Evolutionary conservation across 2,329 filamentous ascomycete genomes (phyloP), one percentile per base, ranked within the genome.

Genomic region (Ascochyta lentis): DNA sequence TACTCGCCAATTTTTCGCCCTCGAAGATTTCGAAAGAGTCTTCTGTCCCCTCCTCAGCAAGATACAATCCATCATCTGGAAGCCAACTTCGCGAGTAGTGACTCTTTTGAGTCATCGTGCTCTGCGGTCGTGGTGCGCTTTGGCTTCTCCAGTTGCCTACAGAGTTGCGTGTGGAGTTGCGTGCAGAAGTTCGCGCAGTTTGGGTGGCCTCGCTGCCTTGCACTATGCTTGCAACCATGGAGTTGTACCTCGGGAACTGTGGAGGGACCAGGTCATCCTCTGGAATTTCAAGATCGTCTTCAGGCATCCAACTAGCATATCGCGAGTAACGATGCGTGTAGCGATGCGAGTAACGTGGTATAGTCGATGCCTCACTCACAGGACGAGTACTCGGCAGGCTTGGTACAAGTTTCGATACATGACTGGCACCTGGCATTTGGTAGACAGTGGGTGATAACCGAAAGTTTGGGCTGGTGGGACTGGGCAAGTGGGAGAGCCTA

Each of bases 61-160:
- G 52, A 39, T 66, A 68, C 26, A 69, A 23, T 6, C 63, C 66
- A 22, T 66, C 65, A 1, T 65, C 61, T n/a, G 66, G 66, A 22
- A 69, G 38, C 66, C 66, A 67, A 34, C 65, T 67, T 31, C 60
- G 46, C 3, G 66, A 66, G 19, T 58, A 52, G 33, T 55, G 64
- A 16, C 58, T 60, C 8, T 52, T 57, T 27, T 59, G 60, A 10
- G 61, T 64, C 44, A 49, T 57, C 3, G 49, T 59, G 24, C 59
- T 66, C 3, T 59, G 54, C n/a, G 53, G 50, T 38, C 47, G 53
- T 6, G 37, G 47, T 8, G 43, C 38, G 16, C 42, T 39, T 35
- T 42, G 46, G 39, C 47, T 50, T 42, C 46, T 41, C 10, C 37
- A 45, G 9, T 55, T 38, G 19, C 47, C 46, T 19, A 35, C 47